These are phyloP conservation scores for Trichomonascaceae sp. DNA, from an alignment of 1,139 yeast genomes.

Conservation along the genomic window DNA sequence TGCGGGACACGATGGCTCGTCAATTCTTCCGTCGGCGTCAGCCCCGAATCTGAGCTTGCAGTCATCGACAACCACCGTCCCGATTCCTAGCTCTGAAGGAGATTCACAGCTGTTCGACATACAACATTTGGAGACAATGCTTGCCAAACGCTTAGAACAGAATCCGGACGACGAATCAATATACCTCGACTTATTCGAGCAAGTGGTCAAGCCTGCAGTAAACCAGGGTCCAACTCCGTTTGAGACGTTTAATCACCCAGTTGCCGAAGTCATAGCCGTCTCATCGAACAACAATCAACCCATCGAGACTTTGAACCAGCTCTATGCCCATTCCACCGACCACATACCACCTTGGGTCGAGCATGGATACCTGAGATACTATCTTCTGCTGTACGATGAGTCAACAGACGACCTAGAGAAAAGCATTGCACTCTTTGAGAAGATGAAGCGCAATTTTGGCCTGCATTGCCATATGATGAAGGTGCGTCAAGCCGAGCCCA, in stretches of 20 bases:
- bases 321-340: constrained; percentile 23
- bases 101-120: too few relatives aligned
- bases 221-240: constrained; percentile 46
- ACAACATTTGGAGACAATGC: too few relatives aligned
- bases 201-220: constrained; percentile 37
- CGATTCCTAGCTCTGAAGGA: too few relatives aligned
- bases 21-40: too few relatives aligned
- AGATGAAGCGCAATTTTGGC: constrained; percentile 26
- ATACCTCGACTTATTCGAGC: constrained; percentile 45
- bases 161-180: too few relatives aligned
- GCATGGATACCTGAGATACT: constrained; percentile 26
- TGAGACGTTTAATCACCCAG: constrained; percentile 85
- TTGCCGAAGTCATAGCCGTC: constrained; percentile 60
- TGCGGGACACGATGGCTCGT: too few relatives aligned
- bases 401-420: constrained; percentile 20
- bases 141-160: too few relatives aligned
- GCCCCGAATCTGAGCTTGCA: too few relatives aligned
- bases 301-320: constrained; percentile 32
- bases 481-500: constrained; percentile 5
- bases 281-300: constrained; percentile 35
- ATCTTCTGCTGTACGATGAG: constrained; percentile 28
- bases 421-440: constrained; percentile 21
- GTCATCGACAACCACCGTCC: too few relatives aligned
- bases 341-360: constrained; percentile 24
- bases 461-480: constrained; percentile 25